Conservation (phyloP, 2,329 filamentous ascomycete genomes). For the Fusarium sublunatum region DNA sequence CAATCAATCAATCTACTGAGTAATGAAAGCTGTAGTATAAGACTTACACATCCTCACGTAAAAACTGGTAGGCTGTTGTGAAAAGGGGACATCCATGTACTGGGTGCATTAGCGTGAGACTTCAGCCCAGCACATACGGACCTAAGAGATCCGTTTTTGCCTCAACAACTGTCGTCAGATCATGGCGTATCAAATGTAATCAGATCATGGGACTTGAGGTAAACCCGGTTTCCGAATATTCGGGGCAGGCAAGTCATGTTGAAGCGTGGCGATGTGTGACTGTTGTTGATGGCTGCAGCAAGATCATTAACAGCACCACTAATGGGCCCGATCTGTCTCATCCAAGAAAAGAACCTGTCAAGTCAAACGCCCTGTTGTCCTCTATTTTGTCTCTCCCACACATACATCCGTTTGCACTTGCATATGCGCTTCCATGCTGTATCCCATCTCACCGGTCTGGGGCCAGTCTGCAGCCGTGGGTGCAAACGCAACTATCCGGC, state of each 20-base stretch:
- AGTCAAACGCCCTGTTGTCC: not conserved
- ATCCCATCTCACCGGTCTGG: constrained; percentile 19
- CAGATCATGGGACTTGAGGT: not conserved
- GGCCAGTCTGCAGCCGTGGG: constrained; percentile 3
- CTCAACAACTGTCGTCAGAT: constrained; percentile 1
- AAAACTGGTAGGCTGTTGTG: not conserved
- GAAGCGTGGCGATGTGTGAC: constrained; percentile 2
- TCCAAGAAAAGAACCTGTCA: not conserved
- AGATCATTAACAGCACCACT: not conserved
- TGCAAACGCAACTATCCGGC: not conserved
- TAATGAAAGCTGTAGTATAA: not conserved
- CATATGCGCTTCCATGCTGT: constrained; percentile 8
- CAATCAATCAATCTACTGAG: not conserved
- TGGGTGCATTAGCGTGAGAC: constrained; percentile 18
- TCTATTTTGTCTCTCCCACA: not conserved
- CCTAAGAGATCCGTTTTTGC: not conserved
- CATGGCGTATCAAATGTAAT: not conserved
- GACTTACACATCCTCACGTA: constrained; percentile 1
- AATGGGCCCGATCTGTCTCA: constrained; percentile 12
- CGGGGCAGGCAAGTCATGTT: not conserved
- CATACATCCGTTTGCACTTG: not conserved
- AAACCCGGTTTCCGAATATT: not conserved
- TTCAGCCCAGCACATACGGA: not conserved
- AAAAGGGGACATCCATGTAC: constrained; percentile 1
- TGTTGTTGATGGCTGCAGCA: constrained; percentile 5